Base-by-base conservation (phyloP, 1,139 yeast species). In the Sugiyamaella sp. region DNA sequence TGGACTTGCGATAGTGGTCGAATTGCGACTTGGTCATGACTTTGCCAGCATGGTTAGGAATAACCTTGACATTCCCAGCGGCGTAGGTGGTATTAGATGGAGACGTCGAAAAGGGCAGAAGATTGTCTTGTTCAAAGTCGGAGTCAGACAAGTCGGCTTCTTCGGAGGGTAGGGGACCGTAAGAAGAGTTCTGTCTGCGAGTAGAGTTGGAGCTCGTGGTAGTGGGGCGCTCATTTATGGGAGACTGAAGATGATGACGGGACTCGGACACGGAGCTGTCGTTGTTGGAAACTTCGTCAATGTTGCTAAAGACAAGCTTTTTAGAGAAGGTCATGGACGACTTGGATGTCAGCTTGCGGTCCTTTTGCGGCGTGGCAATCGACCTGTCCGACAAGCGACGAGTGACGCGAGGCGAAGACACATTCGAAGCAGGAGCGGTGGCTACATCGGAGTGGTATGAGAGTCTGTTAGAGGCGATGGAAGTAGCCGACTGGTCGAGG, bases 21-120 rank as follows among this genome's bases (percentile, higher is more conserved):
- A 67, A 71, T 55, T 70, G 68, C 27, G 69, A 60, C 54, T 65
- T 65, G 21, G 74, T 64, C 74, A 71, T 71, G 21, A 69, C 66
- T 22, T 48, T 48, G 4, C 41, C 40, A 20, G 45, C 2, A 10
- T 38, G 45, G 20, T 25, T 48, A 4, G 51, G 51, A 3, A 46
- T 21, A 19, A 25, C 8, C 4, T 40, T 37, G 37, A 33, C n/a
- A 22, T 12, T 41, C 16, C 40, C 22, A 3, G 29, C 4, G 9
- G 20, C 20, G 38, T 38, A 37, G 27, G n/a, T 21, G 2, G 33
- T 16, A 20, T 29, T 17, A 22, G 46, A 40, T 21, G 51, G 46
- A 12, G 46, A 48, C 29, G 39, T 48, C 8, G 51, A 29, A 41
- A 41, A 53, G 1, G 65, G 65, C 17, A 63, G 57, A 39, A 63